A percentile compares a stretch with the other conserved stretches of the same genome.
phyloP scores from a whole-genome alignment of 1,139 yeast genomes.

The Zygosaccharomyces sapae region DNA sequence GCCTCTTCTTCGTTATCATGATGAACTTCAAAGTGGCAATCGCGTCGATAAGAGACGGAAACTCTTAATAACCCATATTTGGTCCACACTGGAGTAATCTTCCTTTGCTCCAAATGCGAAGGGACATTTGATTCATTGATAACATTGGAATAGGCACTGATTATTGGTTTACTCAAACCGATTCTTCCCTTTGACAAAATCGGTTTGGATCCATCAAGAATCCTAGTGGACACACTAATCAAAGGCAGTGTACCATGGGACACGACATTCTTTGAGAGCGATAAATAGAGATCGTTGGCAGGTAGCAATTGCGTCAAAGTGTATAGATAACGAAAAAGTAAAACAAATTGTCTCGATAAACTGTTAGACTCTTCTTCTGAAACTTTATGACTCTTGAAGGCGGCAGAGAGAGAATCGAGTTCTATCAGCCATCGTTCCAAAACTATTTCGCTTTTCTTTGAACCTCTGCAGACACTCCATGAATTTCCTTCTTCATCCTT shows the following conservation, averaged over 20 bases:
- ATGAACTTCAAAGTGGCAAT: slow-evolving; percentile 60
- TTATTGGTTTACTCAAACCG: slow-evolving; percentile 70
- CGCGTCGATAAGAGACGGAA: slow-evolving; percentile 73
- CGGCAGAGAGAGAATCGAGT: slow-evolving; percentile 45
- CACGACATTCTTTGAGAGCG: slow-evolving; percentile 35
- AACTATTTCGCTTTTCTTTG: slow-evolving; percentile 72
- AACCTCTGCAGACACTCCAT: slow-evolving; percentile 53
- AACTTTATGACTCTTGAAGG: slow-evolving; percentile 33
- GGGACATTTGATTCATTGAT: slow-evolving; percentile 39
- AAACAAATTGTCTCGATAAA: slow-evolving; percentile 48
- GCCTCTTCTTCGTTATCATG: slow-evolving; percentile 40
- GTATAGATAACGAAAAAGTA: slow-evolving; percentile 69
- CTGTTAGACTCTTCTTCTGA: slow-evolving; percentile 19
- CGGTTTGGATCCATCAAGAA: slow-evolving; percentile 72
- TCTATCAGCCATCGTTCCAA: slow-evolving; percentile 90
- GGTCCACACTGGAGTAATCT: slow-evolving; percentile 66
- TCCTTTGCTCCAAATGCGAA: slow-evolving; percentile 55
- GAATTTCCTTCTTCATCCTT: slow-evolving; percentile 48
- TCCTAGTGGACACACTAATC: slow-evolving; percentile 48
- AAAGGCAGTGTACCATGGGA: slow-evolving; percentile 25
- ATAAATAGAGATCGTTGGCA: slow-evolving; percentile 51
- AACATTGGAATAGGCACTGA: slow-evolving; percentile 42
- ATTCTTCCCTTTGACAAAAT: slow-evolving; percentile 79
- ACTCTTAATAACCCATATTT: slow-evolving; percentile 68
- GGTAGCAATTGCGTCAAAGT: slow-evolving; percentile 70